These are phyloP conservation scores for Marasmius sp. DNA, from an alignment of 1,284 basidiomycete genomes.

Conservation along the genomic window DNA sequence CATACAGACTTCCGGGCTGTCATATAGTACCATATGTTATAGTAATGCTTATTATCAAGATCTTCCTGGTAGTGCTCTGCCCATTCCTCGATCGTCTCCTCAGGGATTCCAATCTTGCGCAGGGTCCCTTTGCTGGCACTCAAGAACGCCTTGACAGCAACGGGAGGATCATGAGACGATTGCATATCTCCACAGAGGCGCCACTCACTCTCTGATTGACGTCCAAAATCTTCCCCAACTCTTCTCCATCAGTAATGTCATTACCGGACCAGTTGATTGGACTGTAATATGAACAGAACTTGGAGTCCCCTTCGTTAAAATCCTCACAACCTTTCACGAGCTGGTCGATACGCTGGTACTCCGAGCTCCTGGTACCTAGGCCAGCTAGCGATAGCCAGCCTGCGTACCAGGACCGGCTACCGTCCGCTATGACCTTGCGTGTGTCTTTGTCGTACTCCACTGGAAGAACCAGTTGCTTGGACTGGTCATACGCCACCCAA, in stretches of 20 bases:
- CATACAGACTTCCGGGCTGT: conserved; percentile 12
- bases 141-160: conserved; percentile 15
- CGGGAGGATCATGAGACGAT: not conserved
- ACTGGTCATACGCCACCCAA: conserved; percentile 19
- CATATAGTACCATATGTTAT: conserved; percentile 22
- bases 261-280: conserved; percentile 25
- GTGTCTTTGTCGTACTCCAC: conserved; percentile 15
- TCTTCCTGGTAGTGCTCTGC: conserved; percentile 17
- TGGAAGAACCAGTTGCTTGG: conserved; percentile 18
- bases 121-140: conserved; percentile 9
- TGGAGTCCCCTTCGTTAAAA: conserved; percentile 10
- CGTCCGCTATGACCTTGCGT: conserved; percentile 8
- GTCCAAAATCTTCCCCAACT: conserved; percentile 21
- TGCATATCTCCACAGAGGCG: not conserved
- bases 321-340: conserved; percentile 13
- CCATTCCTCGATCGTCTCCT: conserved; percentile 17
- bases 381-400: conserved; percentile 22
- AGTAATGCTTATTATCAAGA: conserved; percentile 15
- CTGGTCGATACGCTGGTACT: conserved; percentile 18
- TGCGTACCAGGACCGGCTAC: conserved; percentile 20
- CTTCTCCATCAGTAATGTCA: conserved; percentile 18
- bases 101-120: conserved; percentile 15
- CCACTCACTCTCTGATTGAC: conserved; percentile 20
- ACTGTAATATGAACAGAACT: conserved; percentile 16
- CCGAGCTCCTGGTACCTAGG: conserved; percentile 14